Percentiles rank a stretch among this genome's conserved stretches.
Conservation (phyloP, 768 basidiomycete genomes). For the Boletellus emodensis region DNA sequence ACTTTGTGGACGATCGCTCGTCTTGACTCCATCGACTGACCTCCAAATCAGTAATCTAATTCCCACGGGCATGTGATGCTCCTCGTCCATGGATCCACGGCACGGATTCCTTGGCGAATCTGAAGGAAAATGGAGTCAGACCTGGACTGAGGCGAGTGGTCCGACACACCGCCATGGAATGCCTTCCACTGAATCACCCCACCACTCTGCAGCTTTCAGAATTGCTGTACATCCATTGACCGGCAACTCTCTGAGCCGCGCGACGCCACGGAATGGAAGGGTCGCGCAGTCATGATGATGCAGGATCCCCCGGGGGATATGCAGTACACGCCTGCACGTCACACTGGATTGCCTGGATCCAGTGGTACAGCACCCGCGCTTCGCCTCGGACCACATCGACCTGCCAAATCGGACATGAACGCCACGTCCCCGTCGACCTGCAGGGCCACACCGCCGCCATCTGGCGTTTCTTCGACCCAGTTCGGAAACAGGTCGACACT, state of each 20-base stretch:
- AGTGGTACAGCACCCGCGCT: slow-evolving; percentile 2
- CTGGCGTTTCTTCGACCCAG: slow-evolving; percentile 1
- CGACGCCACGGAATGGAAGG: background rate
- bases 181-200: background rate
- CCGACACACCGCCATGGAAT: background rate
- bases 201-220: background rate
- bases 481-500: background rate
- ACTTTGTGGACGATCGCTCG: background rate
- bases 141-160: background rate
- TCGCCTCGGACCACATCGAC: slow-evolving; percentile 17
- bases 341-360: slow-evolving; percentile 2
- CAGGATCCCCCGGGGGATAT: background rate
- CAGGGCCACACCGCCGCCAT: background rate
- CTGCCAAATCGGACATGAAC: slow-evolving; percentile 7
- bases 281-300: background rate
- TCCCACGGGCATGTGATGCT: background rate
- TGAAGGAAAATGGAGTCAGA: background rate
- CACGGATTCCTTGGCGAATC: background rate
- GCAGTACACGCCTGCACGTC: background rate
- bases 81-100: background rate
- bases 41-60: background rate
- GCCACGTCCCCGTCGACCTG: slow-evolving; percentile 4
- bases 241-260: background rate
- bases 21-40: background rate
- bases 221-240: background rate